phyloP scores from a whole-genome alignment of 352 stramenopile species.

The Phytophthora macrochlamydospora region DNA sequence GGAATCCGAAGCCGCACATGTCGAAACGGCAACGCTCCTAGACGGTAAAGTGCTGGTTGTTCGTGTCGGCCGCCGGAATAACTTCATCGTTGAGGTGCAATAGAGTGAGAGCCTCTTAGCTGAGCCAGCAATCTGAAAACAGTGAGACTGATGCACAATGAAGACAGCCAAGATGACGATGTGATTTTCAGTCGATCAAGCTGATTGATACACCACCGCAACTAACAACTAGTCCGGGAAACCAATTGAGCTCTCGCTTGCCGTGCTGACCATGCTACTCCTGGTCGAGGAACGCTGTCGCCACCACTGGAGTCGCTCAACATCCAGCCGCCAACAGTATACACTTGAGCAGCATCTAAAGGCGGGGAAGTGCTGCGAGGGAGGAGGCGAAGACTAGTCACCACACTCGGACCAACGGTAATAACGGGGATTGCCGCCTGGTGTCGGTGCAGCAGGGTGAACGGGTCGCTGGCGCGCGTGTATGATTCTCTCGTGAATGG shows the following conservation, averaged over 20 bases:
- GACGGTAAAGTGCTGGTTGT: conserved; percentile 73
- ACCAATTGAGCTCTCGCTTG: not conserved
- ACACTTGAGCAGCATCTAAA: not conserved
- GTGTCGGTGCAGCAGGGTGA: not conserved
- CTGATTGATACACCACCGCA: not conserved
- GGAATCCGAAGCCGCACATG: conserved; percentile 45
- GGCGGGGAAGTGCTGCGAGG: not conserved
- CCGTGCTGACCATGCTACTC: not conserved
- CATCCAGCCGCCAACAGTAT: not conserved
- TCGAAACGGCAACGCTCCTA: conserved; percentile 55
- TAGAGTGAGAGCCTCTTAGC: conserved; percentile 11
- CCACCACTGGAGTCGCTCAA: not conserved
- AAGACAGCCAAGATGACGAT: no score
- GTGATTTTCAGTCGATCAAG: not conserved
- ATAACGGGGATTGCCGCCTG: not conserved
- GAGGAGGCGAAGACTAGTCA: not conserved
- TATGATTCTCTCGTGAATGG: not conserved
- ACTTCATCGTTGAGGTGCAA: conserved; percentile 76
- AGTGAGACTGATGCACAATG: no score
- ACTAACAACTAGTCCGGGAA: not conserved
- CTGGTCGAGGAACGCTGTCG: not conserved
- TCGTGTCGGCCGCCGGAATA: conserved; percentile 78
- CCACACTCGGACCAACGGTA: not conserved
- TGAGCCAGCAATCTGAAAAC: no score
- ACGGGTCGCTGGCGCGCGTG: not conserved